Conservation (phyloP, 2,329 filamentous ascomycete genomes). For the Metarhizium robertsii region DNA sequence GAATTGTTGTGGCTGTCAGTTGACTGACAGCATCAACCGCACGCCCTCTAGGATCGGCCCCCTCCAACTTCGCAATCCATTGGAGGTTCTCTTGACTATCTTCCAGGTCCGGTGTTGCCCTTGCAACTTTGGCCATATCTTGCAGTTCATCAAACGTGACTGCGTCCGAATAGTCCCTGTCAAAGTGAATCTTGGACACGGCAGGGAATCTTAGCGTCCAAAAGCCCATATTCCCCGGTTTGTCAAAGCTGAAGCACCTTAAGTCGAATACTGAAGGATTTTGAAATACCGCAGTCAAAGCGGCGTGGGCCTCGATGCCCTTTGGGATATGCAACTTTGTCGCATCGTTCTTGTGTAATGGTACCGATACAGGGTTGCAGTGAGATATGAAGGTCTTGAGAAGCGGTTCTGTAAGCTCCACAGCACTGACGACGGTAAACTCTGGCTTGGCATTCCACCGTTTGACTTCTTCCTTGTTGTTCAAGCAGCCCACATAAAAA, state of each 20-base stretch:
- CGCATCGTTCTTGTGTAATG: constrained; percentile 24
- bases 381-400: constrained; percentile 40
- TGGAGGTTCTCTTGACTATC: constrained; percentile 50
- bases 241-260: constrained; percentile 71
- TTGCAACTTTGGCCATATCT: constrained; percentile 49
- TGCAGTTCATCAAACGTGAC: constrained; percentile 64
- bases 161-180: constrained; percentile 60
- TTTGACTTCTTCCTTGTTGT: constrained; percentile 53
- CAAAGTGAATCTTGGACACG: constrained; percentile 67
- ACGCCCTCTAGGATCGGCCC: constrained; percentile 36
- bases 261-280: constrained; percentile 71
- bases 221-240: constrained; percentile 56
- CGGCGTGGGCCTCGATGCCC: constrained; percentile 30
- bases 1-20: constrained; percentile 28
- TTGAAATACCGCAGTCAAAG: constrained; percentile 49
- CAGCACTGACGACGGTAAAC: constrained; percentile 58
- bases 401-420: constrained; percentile 44
- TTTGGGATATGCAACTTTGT: constrained; percentile 39
- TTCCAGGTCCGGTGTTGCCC: constrained; percentile 36
- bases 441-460: constrained; percentile 41
- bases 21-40: constrained; percentile 36
- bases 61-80: constrained; percentile 54
- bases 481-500: constrained; percentile 69
- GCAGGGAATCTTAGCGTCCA: constrained; percentile 70
- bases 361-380: constrained; percentile 34